phyloP scores from a whole-genome alignment of 495 filamentous ascomycete species.

The Xylaria cubensis region DNA sequence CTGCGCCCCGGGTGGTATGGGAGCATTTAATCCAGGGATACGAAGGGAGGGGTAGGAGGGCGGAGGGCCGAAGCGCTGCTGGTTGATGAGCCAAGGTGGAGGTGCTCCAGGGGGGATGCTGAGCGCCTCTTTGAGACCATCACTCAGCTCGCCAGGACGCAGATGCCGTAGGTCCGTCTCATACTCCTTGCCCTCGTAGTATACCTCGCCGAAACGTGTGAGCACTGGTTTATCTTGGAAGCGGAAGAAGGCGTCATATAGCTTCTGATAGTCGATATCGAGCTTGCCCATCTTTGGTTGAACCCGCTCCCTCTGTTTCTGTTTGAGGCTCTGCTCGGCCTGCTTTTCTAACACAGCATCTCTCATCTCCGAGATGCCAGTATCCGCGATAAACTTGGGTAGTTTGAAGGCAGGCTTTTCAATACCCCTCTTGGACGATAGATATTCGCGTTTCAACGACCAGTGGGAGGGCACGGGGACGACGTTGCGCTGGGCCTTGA shows the following conservation, averaged over 20 bases:
- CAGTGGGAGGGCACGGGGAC: slow-evolving; percentile 94
- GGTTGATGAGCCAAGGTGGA: slow-evolving; percentile 96
- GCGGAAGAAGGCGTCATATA: slow-evolving; percentile 97
- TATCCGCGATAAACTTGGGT: slow-evolving; percentile 97
- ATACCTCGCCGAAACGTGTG: slow-evolving; percentile 95
- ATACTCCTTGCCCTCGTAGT: slow-evolving; percentile 98
- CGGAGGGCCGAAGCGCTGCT: slow-evolving; percentile 90
- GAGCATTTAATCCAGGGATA: slow-evolving; percentile 94
- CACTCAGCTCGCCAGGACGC: slow-evolving; percentile 86
- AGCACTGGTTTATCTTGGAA: slow-evolving; percentile 95
- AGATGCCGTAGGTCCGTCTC: slow-evolving; percentile 93
- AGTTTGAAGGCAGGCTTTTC: slow-evolving; percentile 93
- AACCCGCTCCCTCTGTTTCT: slow-evolving; percentile 93
- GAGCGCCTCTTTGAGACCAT: slow-evolving; percentile 89
- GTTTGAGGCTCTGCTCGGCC: slow-evolving; percentile 85
- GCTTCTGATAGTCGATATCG: slow-evolving; percentile 97
- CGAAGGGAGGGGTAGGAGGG: slow-evolving; percentile 92
- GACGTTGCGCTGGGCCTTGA: slow-evolving; percentile 94
- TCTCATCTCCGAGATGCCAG: slow-evolving; percentile 96
- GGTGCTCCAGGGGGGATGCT: slow-evolving; percentile 94
- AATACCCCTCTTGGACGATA: slow-evolving; percentile 93
- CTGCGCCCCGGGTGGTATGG: slow-evolving; percentile 86
- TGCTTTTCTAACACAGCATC: slow-evolving; percentile 97
- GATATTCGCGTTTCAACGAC: slow-evolving; percentile 94
- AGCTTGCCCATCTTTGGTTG: slow-evolving; percentile 96